Evolutionary conservation across 345 rosid genomes (phyloP).

Genomic region (Pseudoturritis turrita): DNA sequence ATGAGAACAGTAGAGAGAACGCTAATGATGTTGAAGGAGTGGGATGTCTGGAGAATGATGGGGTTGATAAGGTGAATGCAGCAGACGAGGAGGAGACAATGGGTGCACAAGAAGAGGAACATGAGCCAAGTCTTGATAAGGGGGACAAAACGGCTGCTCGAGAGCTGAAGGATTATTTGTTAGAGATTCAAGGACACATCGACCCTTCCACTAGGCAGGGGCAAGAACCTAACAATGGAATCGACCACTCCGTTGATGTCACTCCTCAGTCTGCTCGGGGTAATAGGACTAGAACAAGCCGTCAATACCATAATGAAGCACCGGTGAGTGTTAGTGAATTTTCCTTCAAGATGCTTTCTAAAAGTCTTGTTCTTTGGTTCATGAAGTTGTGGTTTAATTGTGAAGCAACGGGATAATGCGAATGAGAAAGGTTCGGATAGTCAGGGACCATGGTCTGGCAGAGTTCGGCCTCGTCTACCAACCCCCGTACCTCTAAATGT

Average conservation of each 20-base stretch:
- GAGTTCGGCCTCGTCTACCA: constrained; percentile 21
- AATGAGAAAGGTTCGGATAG: constrained; percentile 13
- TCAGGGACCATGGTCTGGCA: constrained; percentile 19
- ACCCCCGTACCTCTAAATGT: constrained; percentile 9
- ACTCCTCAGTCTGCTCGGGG: constrained; percentile 17
- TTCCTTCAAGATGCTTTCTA: background rate
- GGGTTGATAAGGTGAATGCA: background rate
- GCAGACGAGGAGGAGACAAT: background rate
- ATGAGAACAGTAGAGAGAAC: background rate
- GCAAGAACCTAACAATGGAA: constrained; percentile 7
- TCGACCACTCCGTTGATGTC: background rate
- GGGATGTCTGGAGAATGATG: background rate
- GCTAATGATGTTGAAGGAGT: background rate
- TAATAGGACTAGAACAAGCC: background rate
- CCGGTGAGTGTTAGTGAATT: background rate
- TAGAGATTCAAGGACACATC: constrained; percentile 17
- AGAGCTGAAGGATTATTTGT: constrained; percentile 17
- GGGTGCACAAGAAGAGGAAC: constrained; percentile 12
- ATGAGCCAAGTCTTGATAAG: constrained; percentile 12
- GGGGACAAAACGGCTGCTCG: constrained; percentile 13
- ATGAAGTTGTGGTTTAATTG: constrained; percentile 9
- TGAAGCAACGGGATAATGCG: constrained; percentile 18
- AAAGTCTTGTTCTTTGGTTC: background rate
- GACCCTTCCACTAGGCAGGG: constrained; percentile 1
- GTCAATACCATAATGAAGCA: background rate